Evolutionary conservation across 2,329 filamentous ascomycete species (phyloP), one percentile per base, ranked within the genome.

Genomic region (Xylaria sp.): DNA sequence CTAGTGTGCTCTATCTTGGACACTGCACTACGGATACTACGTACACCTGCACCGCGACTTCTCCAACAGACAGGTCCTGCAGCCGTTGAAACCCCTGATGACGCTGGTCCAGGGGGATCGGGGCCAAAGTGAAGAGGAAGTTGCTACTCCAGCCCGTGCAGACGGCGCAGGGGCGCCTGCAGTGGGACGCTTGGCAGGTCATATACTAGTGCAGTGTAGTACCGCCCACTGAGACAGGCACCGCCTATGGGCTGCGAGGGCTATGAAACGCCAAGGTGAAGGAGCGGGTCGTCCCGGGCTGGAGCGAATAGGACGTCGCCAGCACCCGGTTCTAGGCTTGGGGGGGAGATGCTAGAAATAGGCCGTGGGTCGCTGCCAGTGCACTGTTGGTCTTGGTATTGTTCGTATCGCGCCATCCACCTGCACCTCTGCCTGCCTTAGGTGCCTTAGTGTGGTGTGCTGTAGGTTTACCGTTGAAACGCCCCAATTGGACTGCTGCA

Each of bases 261-360:
- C 23, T 31, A 33, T 51, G 54, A 61, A 64, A 64, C 58, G 58
- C 58, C 62, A 64, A 62, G 62, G 11, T 4, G 11, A 21, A 10
- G 9, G 31, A 3, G 58, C 62, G 58, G 58, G 62, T 47, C 33
- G 33, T 41, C 6, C 49, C 54, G 52, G 62, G 23, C 31, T 46
- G 52, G 54, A 48, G 58, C 58, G 62, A 61, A 64, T 61, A 19
- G 35, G 19, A 62, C 11, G n/a, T 23, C 41, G 53, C 47, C 62
- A 56, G 21, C 58, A 25, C 23, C 48, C 4, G 17, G 38, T 35
- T 60, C 53, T 51, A 54, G 57, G 23, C 23, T 58, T 21, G 23
- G 35, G 7, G 35, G 23, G 35, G 7, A 27, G 13, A 25, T 57
- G 41, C 57, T 31, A 40, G 53, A 63, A 63, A 63, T 61, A 63